Evolutionary conservation across 2,329 filamentous ascomycete species (phyloP), one percentile per base, ranked within the genome.

Genomic region (Capronia coronata): DNA sequence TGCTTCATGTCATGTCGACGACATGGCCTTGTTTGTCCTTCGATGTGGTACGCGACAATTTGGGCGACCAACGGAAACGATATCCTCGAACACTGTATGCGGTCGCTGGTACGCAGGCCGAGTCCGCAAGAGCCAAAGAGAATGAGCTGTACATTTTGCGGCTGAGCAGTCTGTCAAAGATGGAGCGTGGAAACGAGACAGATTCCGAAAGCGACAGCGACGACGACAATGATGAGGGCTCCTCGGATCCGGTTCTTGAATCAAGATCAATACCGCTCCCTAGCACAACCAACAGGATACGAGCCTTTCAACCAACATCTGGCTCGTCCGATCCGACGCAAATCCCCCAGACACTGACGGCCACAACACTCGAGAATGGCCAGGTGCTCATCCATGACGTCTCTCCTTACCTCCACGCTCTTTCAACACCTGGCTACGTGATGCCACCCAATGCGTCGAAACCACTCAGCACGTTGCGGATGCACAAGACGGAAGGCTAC

Each of bases 21-120:
- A 89, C 89, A 1, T 98, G 93, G 93, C 93, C 93, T 2, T 98
- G 93, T 67, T 78, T 98, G 13, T 97, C 91, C 1, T 95, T 96
- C 69, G 93, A 97, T 66, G 84, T 98, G 52, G 71, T 98, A 55
- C 83, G 78, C 61, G 93, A 98, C 70, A 76, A 77, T 45, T 78
- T 98, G 14, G 93, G 93, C 59, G 85, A 95, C 65, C 83, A 88
- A 68, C 84, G 93, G 64, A 94, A 84, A 68, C 83, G 84, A n/a
- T 98, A 94, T 69, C 93, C 93, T 21, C 88, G 89, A 43, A 96
- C 91, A 51, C 84, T 96, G 71, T 98, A 97, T 71, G 85, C 90
- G 9, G 90, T 97, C 25, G 84, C 89, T 14, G 93, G 93, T 52
- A 98, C 93, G 10, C 93, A 98, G 73, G 93, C 93, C 32, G 90